Evolutionary conservation across 1,284 basidiomycete genomes (phyloP).

Genomic region (Exobasidium rhododendri): DNA sequence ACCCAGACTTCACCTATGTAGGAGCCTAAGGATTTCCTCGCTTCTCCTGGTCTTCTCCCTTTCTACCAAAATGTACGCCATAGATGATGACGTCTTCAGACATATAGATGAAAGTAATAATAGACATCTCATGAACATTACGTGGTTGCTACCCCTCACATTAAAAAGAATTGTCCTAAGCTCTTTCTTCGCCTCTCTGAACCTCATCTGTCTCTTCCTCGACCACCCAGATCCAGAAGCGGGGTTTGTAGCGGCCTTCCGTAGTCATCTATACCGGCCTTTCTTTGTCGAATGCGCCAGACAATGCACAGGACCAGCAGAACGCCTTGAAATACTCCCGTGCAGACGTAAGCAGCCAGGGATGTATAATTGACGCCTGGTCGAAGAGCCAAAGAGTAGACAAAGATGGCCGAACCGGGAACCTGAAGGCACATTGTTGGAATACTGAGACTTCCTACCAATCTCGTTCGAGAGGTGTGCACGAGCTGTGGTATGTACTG

Average conservation of each 20-base stretch:
- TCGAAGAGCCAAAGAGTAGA: constrained; percentile 62
- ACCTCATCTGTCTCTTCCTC: not conserved
- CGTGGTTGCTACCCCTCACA: too few species aligned
- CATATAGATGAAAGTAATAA: too few species aligned
- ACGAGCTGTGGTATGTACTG: constrained; percentile 86
- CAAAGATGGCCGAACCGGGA: constrained; percentile 84
- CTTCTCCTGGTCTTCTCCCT: too few species aligned
- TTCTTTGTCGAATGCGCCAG: constrained; percentile 61
- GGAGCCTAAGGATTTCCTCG: too few species aligned
- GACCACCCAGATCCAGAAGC: not conserved
- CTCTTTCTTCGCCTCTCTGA: too few species aligned
- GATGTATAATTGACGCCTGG: constrained; percentile 46
- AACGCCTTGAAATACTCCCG: constrained; percentile 77
- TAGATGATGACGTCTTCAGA: too few species aligned
- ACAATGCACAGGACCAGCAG: constrained; percentile 63
- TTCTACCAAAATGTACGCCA: too few species aligned
- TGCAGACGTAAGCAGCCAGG: constrained; percentile 67
- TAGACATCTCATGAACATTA: too few species aligned
- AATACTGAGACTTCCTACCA: constrained; percentile 87
- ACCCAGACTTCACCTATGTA: constrained; percentile 16
- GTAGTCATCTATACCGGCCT: constrained; percentile 85
- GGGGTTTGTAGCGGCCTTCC: constrained; percentile 63
- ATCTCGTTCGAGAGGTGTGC: constrained; percentile 71
- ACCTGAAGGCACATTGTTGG: constrained; percentile 93
- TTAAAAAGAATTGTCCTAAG: too few species aligned